Conservation (phyloP, 495 filamentous ascomycete species). For the Articulospora tetracladia region DNA sequence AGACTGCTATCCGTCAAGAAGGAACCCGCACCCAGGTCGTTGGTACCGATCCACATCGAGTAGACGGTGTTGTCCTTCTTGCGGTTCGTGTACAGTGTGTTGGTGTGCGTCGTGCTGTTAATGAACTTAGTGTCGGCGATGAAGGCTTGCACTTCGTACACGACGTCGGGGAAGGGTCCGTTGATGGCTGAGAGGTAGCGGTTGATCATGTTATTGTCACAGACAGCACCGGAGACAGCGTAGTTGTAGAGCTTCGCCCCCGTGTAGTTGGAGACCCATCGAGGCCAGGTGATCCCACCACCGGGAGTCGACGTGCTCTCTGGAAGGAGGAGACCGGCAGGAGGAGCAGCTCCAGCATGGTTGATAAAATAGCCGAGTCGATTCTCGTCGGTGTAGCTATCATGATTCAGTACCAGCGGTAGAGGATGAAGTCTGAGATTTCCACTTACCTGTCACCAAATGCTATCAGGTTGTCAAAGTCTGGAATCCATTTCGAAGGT, state of each 20-base stretch:
- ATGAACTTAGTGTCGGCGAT: conserved; percentile 50
- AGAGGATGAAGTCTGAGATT: background rate
- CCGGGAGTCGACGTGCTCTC: conserved; percentile 45
- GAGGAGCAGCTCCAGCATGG: conserved; percentile 55
- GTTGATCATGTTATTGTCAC: conserved; percentile 61
- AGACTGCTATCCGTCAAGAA: conserved; percentile 62
- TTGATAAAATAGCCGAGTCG: conserved; percentile 56
- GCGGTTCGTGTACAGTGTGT: conserved; percentile 46
- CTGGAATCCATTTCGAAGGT: conserved; percentile 16
- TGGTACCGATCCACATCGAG: conserved; percentile 75
- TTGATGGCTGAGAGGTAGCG: conserved; percentile 44
- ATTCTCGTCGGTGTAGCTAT: conserved; percentile 66
- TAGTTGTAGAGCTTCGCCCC: conserved; percentile 65
- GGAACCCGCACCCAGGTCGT: conserved; percentile 62
- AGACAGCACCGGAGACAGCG: conserved; percentile 65
- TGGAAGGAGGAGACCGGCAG: conserved; percentile 47
- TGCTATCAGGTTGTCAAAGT: conserved; percentile 49
- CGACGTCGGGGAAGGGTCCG: conserved; percentile 56
- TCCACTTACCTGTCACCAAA: conserved; percentile 59
- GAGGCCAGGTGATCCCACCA: conserved; percentile 66
- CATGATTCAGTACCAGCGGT: background rate
- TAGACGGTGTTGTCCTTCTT: conserved; percentile 60
- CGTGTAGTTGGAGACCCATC: conserved; percentile 54
- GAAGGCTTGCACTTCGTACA: conserved; percentile 69
- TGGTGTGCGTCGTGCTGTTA: conserved; percentile 31